Base-by-base conservation (phyloP, 169 alveolate species). In the Cryptosporidium viatorum region DNA sequence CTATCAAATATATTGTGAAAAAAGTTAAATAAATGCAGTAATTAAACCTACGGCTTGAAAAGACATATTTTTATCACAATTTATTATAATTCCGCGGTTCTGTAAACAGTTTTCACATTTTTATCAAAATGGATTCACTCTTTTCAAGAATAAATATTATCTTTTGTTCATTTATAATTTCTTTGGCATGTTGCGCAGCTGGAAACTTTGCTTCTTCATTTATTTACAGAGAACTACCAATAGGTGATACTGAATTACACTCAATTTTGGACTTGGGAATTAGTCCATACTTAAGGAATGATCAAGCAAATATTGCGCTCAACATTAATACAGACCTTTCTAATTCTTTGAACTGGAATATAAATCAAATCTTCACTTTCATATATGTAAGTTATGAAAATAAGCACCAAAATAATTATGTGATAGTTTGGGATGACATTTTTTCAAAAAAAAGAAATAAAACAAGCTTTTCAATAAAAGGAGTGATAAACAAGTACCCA, bases 281-380 rank as follows among this genome's bases (percentile, higher is more conserved):
- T 70, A 92, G 86, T 70, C 86, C 85, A 10, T 89, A 85, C 33
- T 59, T 92, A 41, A 80, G 91, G 87, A 84, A 91, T 59, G 94
- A 92, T 85, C 94, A 92, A 84, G 92, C 93, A 3, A 85, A 84
- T 31, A 39, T 92, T 58, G 85, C 92, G 10, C 43, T 92, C 52
- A 71, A 92, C 84, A 84, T 92, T 6, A 45, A 87, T 69, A 91
- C 91, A 6, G 91, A 86, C 39, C 86, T 92, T 41, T 43, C 85
- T 33, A 71, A 86, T 9, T 50, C 55, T 1, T 71, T 84, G 35
- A 84, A 86, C 45, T 92, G 94, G 94, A 92, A 92, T 62, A 85
- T 92, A 33, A 86, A 92, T 45, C 94, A 86, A 86, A 55, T 92
- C 55, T 92, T 84, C 43, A 59, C 86, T 21, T 92, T 73, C 59